Evolutionary conservation across 2,329 filamentous ascomycete genomes (phyloP), one percentile per base, ranked within the genome.

Genomic region (Alternaria triticimaculans): DNA sequence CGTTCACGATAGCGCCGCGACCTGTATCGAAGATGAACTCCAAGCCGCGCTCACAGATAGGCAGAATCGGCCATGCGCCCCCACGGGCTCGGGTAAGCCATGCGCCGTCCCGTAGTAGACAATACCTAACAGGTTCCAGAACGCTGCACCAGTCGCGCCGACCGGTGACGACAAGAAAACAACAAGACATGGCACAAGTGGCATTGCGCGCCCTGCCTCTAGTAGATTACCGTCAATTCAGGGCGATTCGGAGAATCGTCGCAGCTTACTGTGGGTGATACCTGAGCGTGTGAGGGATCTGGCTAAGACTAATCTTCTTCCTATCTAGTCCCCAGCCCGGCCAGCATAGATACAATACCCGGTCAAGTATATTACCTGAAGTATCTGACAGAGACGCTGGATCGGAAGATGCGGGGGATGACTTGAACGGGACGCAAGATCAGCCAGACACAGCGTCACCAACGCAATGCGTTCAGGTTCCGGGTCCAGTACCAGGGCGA

Each of bases 261-360:
- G 74, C 25, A 78, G 77, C 62, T 68, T 77, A 55, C 69, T 80
- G 28, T 61, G 21, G 21, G 58, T 56, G n/a, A 10, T 6, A 25
- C 28, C 41, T 25, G 5, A 21, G 33, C 33, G 20, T 9, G 23
- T 33, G 28, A 33, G n/a, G 10, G 18, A 26, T 11, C 50, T 21
- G 43, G 21, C 43, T 45, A 25, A 45, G 33, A 55, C 55, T 59
- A 50, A 59, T 33, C 9, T 9, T 55, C 4, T 9, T 30, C 15
- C 14, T 21, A 41, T 26, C 10, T 25, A 63, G 55, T 41, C 77
- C 76, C 15, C 78, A 79, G 54, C 73, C 70, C 37, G 76, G 76
- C n/a, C 70, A 74, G 21, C 55, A 70, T n/a, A 76, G 58, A 49
- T 59, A 65, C 21, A 61, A 54, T 44, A 66, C 70, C 26, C 64